These are phyloP conservation scores for Monosporozyma aquatica DNA, from an alignment of 805 yeast species.

Conservation along the genomic window DNA sequence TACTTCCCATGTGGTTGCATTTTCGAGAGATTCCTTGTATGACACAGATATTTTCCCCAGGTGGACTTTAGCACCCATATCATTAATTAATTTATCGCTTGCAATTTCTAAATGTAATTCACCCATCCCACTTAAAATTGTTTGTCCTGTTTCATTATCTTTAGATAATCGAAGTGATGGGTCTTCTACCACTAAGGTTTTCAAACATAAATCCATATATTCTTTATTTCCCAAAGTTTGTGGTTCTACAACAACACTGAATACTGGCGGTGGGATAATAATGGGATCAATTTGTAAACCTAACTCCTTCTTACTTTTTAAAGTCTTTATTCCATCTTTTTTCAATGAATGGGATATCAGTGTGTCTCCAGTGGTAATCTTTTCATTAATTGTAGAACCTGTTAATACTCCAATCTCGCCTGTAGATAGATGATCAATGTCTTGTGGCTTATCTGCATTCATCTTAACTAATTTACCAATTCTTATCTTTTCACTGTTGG, in stretches of 20 bases:
- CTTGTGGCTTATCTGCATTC: conserved; percentile 83
- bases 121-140: conserved; percentile 95
- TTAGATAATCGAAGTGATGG: conserved; percentile 68
- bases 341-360: conserved; percentile 52
- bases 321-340: conserved; percentile 40
- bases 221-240: conserved; percentile 71
- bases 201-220: conserved; percentile 61
- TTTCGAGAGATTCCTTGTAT: conserved; percentile 60
- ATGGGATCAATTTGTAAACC: conserved; percentile 61
- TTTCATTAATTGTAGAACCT: conserved; percentile 37
- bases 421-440: conserved; percentile 48
- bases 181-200: conserved; percentile 69
- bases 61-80: conserved; percentile 71
- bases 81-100: conserved; percentile 65
- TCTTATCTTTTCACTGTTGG: conserved; percentile 57
- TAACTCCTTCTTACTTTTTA: conserved; percentile 32
- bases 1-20: conserved; percentile 4
- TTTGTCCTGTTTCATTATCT: conserved; percentile 84
- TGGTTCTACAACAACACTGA: conserved; percentile 79
- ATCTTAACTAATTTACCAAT: conserved; percentile 64
- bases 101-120: conserved; percentile 91
- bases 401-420: conserved; percentile 82
- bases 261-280: conserved; percentile 83
- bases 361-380: conserved; percentile 85
- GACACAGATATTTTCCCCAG: conserved; percentile 83